phyloP scores from a whole-genome alignment of 768 basidiomycete genomes.

The Russula vinacea region DNA sequence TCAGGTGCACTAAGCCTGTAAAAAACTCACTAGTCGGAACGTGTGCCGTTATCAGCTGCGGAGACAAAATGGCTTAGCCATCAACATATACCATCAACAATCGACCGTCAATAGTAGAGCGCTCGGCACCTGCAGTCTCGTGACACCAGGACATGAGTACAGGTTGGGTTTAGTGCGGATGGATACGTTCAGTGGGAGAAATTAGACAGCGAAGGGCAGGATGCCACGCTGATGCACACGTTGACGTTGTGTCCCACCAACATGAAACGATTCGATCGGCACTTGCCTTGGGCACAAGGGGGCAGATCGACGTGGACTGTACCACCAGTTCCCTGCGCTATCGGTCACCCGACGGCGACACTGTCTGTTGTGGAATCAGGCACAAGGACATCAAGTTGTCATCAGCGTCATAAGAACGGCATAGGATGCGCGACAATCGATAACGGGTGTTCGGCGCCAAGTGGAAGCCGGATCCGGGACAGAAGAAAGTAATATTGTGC shows the following conservation, averaged over 20 bases:
- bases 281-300: not conserved
- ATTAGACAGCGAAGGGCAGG: conserved; percentile 4
- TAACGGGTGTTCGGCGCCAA: conserved; percentile 13
- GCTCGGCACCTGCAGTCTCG: not conserved
- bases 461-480: conserved; percentile 10
- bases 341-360: not conserved
- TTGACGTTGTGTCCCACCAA: not conserved
- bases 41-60: not conserved
- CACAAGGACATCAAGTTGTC: conserved; percentile 3
- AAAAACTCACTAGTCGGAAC: not conserved
- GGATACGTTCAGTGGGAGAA: not conserved
- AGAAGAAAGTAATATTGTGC: conserved; percentile 16
- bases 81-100: too few species aligned
- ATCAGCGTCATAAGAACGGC: conserved; percentile 10
- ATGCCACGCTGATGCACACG: conserved; percentile 13
- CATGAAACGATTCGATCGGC: conserved; percentile 1
- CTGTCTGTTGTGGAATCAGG: conserved; percentile 6
- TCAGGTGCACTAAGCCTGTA: not conserved
- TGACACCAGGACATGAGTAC: not conserved
- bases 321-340: not conserved
- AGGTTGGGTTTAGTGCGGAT: conserved; percentile 11
- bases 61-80: not conserved
- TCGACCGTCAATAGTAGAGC: not conserved
- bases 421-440: conserved; percentile 14
- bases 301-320: conserved; percentile 1